A percentile compares a stretch with the other conserved stretches of the same genome.
Conservation (phyloP, 225 moss, liverwort and hornwort species). For the Bryum argenteum region DNA sequence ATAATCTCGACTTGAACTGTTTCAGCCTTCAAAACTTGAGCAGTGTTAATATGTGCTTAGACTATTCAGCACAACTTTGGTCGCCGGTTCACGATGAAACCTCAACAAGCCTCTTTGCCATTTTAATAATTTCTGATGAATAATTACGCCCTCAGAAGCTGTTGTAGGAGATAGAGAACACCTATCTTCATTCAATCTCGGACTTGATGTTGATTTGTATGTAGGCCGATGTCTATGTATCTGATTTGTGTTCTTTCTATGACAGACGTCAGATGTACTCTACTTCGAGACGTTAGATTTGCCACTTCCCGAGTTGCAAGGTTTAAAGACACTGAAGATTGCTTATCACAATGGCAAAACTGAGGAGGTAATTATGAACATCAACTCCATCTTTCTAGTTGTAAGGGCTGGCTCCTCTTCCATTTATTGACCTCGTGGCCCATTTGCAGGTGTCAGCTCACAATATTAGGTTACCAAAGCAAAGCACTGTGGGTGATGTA, state of each 20-base stretch:
- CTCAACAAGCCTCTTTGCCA: not conserved
- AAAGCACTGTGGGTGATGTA: conserved; percentile 69
- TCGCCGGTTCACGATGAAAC: not conserved
- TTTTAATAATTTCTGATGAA: conserved; percentile 7
- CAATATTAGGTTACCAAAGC: conserved; percentile 61
- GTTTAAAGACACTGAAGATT: conserved; percentile 63
- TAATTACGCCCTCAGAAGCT: not conserved
- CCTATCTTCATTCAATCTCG: not conserved
- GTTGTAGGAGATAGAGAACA: conserved; percentile 3
- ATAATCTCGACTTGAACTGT: not conserved
- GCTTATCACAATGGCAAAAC: conserved; percentile 62
- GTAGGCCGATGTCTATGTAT: not conserved
- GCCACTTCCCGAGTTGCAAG: conserved; percentile 65
- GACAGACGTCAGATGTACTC: conserved; percentile 66
- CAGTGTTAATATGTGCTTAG: not conserved
- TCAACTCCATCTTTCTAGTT: not conserved
- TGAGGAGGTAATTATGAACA: conserved; percentile 51
- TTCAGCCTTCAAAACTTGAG: not conserved
- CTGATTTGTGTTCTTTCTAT: conserved; percentile 6
- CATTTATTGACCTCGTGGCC: conserved; percentile 6
- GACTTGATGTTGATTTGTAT: conserved; percentile 4
- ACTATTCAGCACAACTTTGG: not conserved
- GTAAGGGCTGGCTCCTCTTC: conserved; percentile 4
- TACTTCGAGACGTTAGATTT: conserved; percentile 73
- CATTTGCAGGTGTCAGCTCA: conserved; percentile 63